phyloP scores from a whole-genome alignment of 2,329 filamentous ascomycete species.

The Colletotrichum abscissum region DNA sequence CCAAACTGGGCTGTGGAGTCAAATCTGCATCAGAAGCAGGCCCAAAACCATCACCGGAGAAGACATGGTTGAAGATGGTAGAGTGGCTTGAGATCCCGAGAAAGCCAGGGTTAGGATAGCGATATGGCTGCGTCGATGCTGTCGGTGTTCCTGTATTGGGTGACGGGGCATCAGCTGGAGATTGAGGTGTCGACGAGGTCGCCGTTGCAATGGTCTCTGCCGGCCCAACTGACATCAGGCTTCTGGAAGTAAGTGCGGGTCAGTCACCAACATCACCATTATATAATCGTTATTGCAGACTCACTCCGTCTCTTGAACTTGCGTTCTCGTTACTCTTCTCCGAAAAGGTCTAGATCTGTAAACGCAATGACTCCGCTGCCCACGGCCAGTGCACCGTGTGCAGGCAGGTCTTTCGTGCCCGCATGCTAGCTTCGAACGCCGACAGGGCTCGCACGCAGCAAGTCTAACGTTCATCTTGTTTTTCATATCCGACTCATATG shows the following conservation, averaged over 20 bases:
- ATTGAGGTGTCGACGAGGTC: background rate
- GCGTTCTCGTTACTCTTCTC: background rate
- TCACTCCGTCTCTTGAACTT: background rate
- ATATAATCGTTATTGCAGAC: background rate
- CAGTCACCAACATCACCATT: background rate
- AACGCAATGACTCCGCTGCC: slow-evolving; percentile 30
- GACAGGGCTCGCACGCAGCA: background rate
- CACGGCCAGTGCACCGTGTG: slow-evolving; percentile 38
- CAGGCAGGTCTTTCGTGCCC: slow-evolving; percentile 43
- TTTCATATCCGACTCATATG: background rate
- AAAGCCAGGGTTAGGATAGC: background rate
- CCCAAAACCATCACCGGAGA: background rate
- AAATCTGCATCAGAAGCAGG: background rate
- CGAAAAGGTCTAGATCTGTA: slow-evolving; percentile 36
- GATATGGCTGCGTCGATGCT: background rate
- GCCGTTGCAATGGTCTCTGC: background rate
- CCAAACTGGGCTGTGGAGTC: background rate
- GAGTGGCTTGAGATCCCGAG: background rate
- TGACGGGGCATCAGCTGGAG: background rate
- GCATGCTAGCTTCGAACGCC: slow-evolving; percentile 35
- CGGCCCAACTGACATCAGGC: background rate
- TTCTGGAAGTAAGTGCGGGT: background rate
- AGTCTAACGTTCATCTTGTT: background rate
- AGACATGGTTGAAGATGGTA: background rate
- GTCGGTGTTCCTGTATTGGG: background rate